Conservation (phyloP, 169 alveolate species). For the Plasmodium adleri region DNA sequence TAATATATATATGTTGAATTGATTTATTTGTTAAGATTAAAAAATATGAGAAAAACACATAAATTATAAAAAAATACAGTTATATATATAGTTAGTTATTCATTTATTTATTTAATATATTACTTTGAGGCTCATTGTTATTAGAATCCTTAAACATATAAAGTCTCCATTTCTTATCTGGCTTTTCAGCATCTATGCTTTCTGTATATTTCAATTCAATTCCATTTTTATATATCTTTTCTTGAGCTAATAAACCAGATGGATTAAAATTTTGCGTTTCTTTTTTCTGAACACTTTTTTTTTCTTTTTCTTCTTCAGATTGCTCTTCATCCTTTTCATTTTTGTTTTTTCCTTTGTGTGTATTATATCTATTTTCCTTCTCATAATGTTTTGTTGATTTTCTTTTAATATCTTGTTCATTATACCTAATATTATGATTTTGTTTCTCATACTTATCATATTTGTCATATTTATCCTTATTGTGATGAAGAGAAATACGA, state of each 20-base stretch:
- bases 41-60: too few relatives aligned
- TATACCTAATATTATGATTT: neutral
- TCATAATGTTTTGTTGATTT: neutral
- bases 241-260: slow-evolving; percentile 90
- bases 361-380: neutral
- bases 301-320: slow-evolving; percentile 31
- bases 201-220: slow-evolving; percentile 86
- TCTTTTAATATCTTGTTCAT: neutral
- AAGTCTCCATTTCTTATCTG: slow-evolving; percentile 88
- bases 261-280: slow-evolving; percentile 88
- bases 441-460: neutral
- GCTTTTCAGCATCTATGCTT: slow-evolving; percentile 87
- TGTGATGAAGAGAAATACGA: too few relatives aligned
- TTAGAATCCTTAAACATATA: slow-evolving; percentile 81
- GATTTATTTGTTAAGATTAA: too few relatives aligned
- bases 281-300: slow-evolving; percentile 17
- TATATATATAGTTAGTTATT: neutral
- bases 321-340: slow-evolving; percentile 14
- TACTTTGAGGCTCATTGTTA: slow-evolving; percentile 52
- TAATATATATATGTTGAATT: neutral
- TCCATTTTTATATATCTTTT: slow-evolving; percentile 84
- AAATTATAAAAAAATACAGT: neutral
- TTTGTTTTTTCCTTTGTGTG: neutral
- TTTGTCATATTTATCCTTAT: neutral
- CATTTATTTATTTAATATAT: neutral